These are phyloP conservation scores for Starmerella khaoyaiensis DNA, from an alignment of 805 yeast genomes.

Conservation along the genomic window DNA sequence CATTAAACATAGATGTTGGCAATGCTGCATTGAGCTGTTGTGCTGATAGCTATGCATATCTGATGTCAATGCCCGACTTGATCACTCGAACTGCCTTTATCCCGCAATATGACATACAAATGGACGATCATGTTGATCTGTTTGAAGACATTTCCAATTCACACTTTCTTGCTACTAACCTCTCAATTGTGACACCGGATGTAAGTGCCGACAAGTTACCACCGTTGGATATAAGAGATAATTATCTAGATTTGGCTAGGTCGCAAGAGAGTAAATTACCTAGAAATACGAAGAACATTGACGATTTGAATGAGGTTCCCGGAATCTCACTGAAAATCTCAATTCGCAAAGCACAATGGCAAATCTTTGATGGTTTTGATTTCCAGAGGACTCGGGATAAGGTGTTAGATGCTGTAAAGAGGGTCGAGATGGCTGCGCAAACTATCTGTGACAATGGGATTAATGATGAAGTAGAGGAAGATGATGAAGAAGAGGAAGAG, in stretches of 20 bases:
- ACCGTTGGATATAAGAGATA: slow-evolving; percentile 18
- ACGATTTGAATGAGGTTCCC: not conserved
- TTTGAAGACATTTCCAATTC: slow-evolving; percentile 1
- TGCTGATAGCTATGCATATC: slow-evolving; percentile 9
- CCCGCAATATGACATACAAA: not conserved
- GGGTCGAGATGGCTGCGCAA: slow-evolving; percentile 35
- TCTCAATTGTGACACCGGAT: not conserved
- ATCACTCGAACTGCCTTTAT: not conserved
- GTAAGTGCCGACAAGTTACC: not conserved
- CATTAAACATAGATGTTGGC: not conserved
- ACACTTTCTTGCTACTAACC: slow-evolving; percentile 1
- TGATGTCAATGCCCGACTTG: not conserved
- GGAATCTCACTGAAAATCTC: slow-evolving; percentile 2
- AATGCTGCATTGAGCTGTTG: slow-evolving; percentile 1
- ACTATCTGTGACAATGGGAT: slow-evolving; percentile 3
- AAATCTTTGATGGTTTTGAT: slow-evolving; percentile 80
- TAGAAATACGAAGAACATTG: not conserved
- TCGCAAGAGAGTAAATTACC: too few species aligned
- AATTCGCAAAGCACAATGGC: slow-evolving; percentile 25
- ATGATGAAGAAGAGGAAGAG: slow-evolving; percentile 7
- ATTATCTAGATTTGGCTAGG: slow-evolving; percentile 11
- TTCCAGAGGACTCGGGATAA: slow-evolving; percentile 67
- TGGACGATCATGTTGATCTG: not conserved
- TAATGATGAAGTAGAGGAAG: slow-evolving; percentile 20
- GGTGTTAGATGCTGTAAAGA: slow-evolving; percentile 50